phyloP scores from a whole-genome alignment of 1,284 basidiomycete genomes.

The Sporisorium scitamineum region DNA sequence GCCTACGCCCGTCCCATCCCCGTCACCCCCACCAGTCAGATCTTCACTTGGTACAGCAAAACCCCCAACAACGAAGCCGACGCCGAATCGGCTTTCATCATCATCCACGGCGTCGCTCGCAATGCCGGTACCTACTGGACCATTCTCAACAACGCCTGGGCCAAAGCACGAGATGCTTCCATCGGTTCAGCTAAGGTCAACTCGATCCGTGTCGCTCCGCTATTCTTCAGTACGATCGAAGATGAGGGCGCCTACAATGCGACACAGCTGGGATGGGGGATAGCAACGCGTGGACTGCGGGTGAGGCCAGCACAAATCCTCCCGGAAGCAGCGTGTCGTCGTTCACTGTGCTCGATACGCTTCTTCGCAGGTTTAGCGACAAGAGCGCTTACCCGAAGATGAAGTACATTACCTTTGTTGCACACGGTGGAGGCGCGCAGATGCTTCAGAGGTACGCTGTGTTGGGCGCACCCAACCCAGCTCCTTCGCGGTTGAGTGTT shows the following conservation, averaged over 20 bases:
- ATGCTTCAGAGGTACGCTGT: slow-evolving; percentile 57
- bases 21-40: slow-evolving; percentile 8
- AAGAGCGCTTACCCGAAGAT: slow-evolving; percentile 46
- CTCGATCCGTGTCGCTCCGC: slow-evolving; percentile 54
- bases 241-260: slow-evolving; percentile 32
- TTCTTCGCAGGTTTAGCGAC: slow-evolving; percentile 43
- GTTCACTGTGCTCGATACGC: slow-evolving; percentile 43
- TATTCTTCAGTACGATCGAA: slow-evolving; percentile 54
- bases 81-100: slow-evolving; percentile 53
- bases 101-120: slow-evolving; percentile 56
- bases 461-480: slow-evolving; percentile 33
- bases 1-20: slow-evolving; percentile 30
- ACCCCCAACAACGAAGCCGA: slow-evolving; percentile 38
- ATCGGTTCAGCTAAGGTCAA: slow-evolving; percentile 29
- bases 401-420: slow-evolving; percentile 59
- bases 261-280: slow-evolving; percentile 54
- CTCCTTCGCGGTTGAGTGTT: slow-evolving; percentile 23
- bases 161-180: slow-evolving; percentile 20
- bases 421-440: slow-evolving; percentile 62
- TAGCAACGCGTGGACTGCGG: slow-evolving; percentile 55
- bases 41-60: slow-evolving; percentile 56
- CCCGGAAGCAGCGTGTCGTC: slow-evolving; percentile 15
- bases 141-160: slow-evolving; percentile 44
- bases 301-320: slow-evolving; percentile 48
- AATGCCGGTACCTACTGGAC: slow-evolving; percentile 55